Evolutionary conservation across 371 early-diverging fungal genomes (phyloP).

Genomic region (Paramicrosporidium saccamoebae): DNA sequence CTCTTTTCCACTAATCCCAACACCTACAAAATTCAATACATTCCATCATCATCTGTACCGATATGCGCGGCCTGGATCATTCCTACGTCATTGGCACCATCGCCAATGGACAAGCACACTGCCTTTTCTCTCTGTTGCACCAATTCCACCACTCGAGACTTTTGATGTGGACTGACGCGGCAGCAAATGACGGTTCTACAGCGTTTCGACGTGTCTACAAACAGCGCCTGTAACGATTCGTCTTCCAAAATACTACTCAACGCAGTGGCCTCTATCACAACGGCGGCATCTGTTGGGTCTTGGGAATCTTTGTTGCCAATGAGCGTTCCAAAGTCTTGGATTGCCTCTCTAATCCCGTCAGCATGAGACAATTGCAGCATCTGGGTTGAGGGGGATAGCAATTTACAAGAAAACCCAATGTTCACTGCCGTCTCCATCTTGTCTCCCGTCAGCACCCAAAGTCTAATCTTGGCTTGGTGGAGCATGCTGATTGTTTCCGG

Average conservation of each 20-base stretch:
- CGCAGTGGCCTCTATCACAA: background rate
- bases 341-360: conserved; percentile 28
- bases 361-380: conserved; percentile 9
- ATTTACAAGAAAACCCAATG: conserved; percentile 62
- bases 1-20: conserved; percentile 89
- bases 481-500: conserved; percentile 85
- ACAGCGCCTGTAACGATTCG: too few species aligned
- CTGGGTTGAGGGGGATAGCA: too few species aligned
- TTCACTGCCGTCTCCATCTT: conserved; percentile 74
- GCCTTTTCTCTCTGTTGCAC: conserved; percentile 38
- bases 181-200: conserved; percentile 68
- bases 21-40: conserved; percentile 76
- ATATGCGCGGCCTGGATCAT: conserved; percentile 95
- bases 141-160: conserved; percentile 63
- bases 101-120: conserved; percentile 63
- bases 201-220: conserved; percentile 31
- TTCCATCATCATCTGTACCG: too few species aligned
- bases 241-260: conserved; percentile 1
- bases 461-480: conserved; percentile 64
- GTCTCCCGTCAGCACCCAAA: conserved; percentile 90
- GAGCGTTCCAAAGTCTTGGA: conserved; percentile 27
- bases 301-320: conserved; percentile 25
- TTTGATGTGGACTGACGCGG: conserved; percentile 73
- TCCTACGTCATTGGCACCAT: conserved; percentile 93
- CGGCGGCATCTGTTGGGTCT: too few species aligned